Conservation (phyloP, 1,139 yeast species). For the Yamadazyma friedrichii region DNA sequence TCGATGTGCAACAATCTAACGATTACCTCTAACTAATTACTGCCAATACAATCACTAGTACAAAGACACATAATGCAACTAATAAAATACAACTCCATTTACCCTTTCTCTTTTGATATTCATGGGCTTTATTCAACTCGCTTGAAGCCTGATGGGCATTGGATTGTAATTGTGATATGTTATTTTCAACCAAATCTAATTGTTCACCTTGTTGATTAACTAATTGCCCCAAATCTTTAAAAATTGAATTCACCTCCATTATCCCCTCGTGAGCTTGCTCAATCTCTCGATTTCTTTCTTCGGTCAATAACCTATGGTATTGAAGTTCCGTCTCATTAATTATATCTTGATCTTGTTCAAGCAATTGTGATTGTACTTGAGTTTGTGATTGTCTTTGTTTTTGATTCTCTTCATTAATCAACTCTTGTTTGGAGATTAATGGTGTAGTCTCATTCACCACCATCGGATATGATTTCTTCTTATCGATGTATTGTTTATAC, state of each 20-base stretch:
- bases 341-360: conserved; percentile 37
- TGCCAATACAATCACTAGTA: conserved; percentile 38
- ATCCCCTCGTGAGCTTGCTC: conserved; percentile 74
- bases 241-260: conserved; percentile 78
- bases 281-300: conserved; percentile 74
- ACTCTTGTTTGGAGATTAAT: conserved; percentile 14
- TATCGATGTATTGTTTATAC: conserved; percentile 30
- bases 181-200: conserved; percentile 79
- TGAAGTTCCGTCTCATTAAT: conserved; percentile 64
- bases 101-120: conserved; percentile 65
- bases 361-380: conserved; percentile 30
- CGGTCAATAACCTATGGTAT: conserved; percentile 65
- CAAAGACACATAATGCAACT: conserved; percentile 40
- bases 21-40: conserved; percentile 27
- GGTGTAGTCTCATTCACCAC: conserved; percentile 27
- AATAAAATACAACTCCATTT: conserved; percentile 73
- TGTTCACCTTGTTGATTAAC: conserved; percentile 85
- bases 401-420: neutral
- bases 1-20: too few species aligned
- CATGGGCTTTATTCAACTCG: conserved; percentile 71
- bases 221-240: conserved; percentile 73
- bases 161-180: conserved; percentile 61
- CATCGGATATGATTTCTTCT: conserved; percentile 28
- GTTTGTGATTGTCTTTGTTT: conserved; percentile 15
- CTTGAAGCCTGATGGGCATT: conserved; percentile 70